A percentile compares a stretch with the other conserved stretches of the same genome.
phyloP scores from a whole-genome alignment of 2,329 filamentous ascomycete genomes.

The Aspergillus quadrilineatus region DNA sequence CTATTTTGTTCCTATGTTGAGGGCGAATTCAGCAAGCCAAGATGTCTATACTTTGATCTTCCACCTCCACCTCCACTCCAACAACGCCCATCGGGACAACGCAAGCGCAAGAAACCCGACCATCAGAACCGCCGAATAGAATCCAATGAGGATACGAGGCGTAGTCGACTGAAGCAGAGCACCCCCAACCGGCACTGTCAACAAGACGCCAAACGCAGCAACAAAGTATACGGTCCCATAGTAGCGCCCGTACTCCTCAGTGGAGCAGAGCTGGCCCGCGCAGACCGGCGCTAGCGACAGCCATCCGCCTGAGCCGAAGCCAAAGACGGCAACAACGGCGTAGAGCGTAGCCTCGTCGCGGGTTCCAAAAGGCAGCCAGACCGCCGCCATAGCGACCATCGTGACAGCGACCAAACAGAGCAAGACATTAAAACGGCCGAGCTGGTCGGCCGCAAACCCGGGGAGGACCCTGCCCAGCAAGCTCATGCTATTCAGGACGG shows the following conservation, averaged over 20 bases:
- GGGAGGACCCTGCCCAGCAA: constrained; percentile 47
- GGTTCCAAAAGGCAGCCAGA: constrained; percentile 50
- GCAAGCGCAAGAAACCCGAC: constrained; percentile 31
- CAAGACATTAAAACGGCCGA: constrained; percentile 50
- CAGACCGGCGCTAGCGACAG: constrained; percentile 49
- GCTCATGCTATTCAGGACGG: constrained; percentile 47
- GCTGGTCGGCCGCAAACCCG: constrained; percentile 44
- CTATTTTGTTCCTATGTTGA: no score
- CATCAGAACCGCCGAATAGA: constrained; percentile 47
- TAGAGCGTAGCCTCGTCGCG: constrained; percentile 43
- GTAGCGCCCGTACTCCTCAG: constrained; percentile 50
- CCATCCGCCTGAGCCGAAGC: constrained; percentile 51
- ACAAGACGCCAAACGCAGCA: constrained; percentile 46
- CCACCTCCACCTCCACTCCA: constrained; percentile 41
- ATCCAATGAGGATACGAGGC: constrained; percentile 46
- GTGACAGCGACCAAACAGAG: constrained; percentile 38
- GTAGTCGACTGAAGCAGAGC: constrained; percentile 49
- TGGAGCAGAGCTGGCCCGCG: constrained; percentile 48
- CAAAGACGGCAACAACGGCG: constrained; percentile 48
- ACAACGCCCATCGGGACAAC: constrained; percentile 37
- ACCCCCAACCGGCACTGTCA: constrained; percentile 49
- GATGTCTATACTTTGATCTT: constrained; percentile 30
- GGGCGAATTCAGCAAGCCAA: no score
- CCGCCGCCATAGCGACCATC: constrained; percentile 41
- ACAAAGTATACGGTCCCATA: constrained; percentile 51